Percentiles rank a stretch among this genome's conserved stretches.
Evolutionary conservation across 768 basidiomycete genomes (phyloP).

Genomic region (Suillus weaverae): DNA sequence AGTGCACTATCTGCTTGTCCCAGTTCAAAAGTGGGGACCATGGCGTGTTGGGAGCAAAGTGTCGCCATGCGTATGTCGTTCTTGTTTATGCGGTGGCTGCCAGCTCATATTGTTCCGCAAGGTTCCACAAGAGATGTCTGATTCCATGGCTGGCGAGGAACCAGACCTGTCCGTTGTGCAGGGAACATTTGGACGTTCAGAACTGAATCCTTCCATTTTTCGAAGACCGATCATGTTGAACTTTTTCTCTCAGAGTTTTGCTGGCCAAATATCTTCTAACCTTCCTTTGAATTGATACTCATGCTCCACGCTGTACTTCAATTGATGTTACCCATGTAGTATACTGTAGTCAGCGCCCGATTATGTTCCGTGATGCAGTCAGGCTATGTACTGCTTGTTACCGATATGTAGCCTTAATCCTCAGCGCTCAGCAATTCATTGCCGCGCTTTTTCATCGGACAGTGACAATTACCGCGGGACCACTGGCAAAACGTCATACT

Average conservation of each 20-base stretch:
- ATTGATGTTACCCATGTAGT: not conserved
- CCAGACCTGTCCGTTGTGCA: constrained; percentile 66
- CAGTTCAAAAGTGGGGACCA: constrained; percentile 63
- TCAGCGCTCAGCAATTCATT: not conserved
- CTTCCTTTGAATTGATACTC: constrained; percentile 6
- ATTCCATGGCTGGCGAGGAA: constrained; percentile 60
- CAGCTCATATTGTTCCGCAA: constrained; percentile 19
- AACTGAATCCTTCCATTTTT: constrained; percentile 10
- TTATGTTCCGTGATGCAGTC: not conserved
- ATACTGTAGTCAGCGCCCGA: not conserved
- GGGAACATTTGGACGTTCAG: constrained; percentile 42
- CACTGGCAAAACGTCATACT: not conserved
- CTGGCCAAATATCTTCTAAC: constrained; percentile 1
- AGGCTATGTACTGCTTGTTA: constrained; percentile 4
- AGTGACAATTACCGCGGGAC: not conserved
- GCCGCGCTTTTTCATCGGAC: not conserved
- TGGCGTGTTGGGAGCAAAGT: constrained; percentile 56
- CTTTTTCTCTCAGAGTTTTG: constrained; percentile 1
- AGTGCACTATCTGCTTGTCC: constrained; percentile 72
- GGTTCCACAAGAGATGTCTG: constrained; percentile 66
- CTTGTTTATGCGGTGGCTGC: not conserved
- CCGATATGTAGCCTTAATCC: constrained; percentile 3
- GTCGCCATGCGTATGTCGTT: constrained; percentile 53
- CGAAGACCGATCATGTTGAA: not conserved
- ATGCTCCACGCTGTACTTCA: not conserved